phyloP scores from a whole-genome alignment of 352 stramenopile genomes.

The Globisporangium radiosum region DNA sequence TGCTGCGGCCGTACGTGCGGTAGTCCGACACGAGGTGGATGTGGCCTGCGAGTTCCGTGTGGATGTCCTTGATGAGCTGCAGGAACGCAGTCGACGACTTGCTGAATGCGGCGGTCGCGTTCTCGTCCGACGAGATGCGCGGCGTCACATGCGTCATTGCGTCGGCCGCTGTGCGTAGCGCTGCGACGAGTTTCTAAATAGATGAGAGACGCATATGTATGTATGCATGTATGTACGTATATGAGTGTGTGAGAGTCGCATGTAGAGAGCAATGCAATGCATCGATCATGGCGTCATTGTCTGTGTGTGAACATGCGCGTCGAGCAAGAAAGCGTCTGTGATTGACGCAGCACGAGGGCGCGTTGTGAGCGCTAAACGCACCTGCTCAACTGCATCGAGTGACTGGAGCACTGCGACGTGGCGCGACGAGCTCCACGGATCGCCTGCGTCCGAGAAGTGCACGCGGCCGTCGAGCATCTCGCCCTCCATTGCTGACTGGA shows the following conservation, averaged over 20 bases:
- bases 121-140: slow-evolving; percentile 57
- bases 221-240: neutral
- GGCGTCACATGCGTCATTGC: slow-evolving; percentile 66
- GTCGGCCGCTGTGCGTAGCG: slow-evolving; percentile 53
- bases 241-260: neutral
- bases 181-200: slow-evolving; percentile 72
- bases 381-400: slow-evolving; percentile 70
- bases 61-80: slow-evolving; percentile 82
- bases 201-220: too few species aligned
- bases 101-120: slow-evolving; percentile 66
- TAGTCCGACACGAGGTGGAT: slow-evolving; percentile 85
- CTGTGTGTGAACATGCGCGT: neutral
- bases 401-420: slow-evolving; percentile 74
- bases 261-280: neutral
- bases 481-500: too few species aligned
- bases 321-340: neutral
- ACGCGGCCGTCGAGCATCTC: slow-evolving; percentile 43
- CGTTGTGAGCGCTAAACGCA: slow-evolving; percentile 12
- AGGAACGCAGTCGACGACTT: slow-evolving; percentile 76
- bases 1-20: slow-evolving; percentile 73
- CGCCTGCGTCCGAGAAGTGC: slow-evolving; percentile 67
- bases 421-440: slow-evolving; percentile 62
- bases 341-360: neutral
- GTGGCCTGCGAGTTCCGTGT: slow-evolving; percentile 74
- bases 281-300: neutral